These are phyloP conservation scores for Lactifluus volemus DNA, from an alignment of 768 basidiomycete species.

Conservation along the genomic window DNA sequence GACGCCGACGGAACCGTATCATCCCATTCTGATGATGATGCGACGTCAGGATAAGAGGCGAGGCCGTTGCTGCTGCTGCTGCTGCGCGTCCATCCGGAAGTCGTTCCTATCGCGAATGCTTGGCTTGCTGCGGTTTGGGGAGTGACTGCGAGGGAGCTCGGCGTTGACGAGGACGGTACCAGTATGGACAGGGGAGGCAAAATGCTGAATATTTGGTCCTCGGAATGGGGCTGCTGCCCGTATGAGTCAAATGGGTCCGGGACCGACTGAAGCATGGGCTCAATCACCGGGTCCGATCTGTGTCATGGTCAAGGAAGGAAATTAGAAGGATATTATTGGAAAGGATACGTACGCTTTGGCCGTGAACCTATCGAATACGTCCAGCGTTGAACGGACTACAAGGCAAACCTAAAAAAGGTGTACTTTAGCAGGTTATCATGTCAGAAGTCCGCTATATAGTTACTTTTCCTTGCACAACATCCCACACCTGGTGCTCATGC, in stretches of 20 bases:
- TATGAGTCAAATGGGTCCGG: constrained; percentile 94
- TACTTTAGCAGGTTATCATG: neutral
- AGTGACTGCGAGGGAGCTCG: constrained; percentile 48
- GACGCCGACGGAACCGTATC: constrained; percentile 20
- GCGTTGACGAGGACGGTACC: constrained; percentile 42
- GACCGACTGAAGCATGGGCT: constrained; percentile 81
- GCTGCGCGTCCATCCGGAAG: constrained; percentile 21
- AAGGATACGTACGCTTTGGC: constrained; percentile 65
- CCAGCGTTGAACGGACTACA: constrained; percentile 83
- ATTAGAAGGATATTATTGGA: neutral
- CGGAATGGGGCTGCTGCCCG: constrained; percentile 75
- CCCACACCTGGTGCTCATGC: constrained; percentile 96
- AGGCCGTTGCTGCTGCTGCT: constrained; percentile 15
- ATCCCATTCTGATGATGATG: constrained; percentile 44
- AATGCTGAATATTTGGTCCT: constrained; percentile 90
- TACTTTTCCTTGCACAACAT: constrained; percentile 83
- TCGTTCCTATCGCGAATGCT: constrained; percentile 10
- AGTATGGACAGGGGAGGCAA: constrained; percentile 76
- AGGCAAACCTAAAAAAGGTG: constrained; percentile 49
- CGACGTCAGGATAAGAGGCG: constrained; percentile 22
- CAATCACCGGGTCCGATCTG: constrained; percentile 82
- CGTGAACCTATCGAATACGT: constrained; percentile 82
- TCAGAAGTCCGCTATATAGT: constrained; percentile 7
- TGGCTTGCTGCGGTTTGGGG: constrained; percentile 21
- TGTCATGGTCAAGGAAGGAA: constrained; percentile 3